Evolutionary conservation across 2,329 filamentous ascomycete genomes (phyloP), one percentile per base, ranked within the genome.

Genomic region (Colletotrichum plurivorum): DNA sequence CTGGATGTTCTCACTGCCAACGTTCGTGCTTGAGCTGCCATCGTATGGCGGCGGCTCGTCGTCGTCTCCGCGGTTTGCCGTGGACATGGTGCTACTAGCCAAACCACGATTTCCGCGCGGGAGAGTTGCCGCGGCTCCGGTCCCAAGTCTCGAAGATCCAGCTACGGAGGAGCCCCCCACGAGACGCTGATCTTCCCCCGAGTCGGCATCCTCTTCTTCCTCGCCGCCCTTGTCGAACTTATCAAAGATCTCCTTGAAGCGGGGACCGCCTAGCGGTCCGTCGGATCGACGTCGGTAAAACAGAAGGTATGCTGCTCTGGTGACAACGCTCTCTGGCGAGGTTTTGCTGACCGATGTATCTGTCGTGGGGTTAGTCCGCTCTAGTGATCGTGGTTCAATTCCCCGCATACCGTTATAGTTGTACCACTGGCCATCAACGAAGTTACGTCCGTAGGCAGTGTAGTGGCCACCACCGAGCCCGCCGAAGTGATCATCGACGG

Each of bases 391-490:
- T 22, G 9, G 31, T 13, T 36, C 12, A 3, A 20, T n/a, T 31
- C 10, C 12, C 22, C 41, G 81, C 91, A 81, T 85, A 96, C 95
- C 95, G 79, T 99, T 98, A 80, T 97, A 98, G 74, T 97, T 93
- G 79, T 98, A 98, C 96, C 96, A 99, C 79, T 93, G 86, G 66
- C 88, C 88, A 76, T 97, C 94, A 70, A 93, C 86, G 80, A 97
- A 98, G 79, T 97, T 98, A 83, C 94, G 95, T 46, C 94, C 95
- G 79, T 91, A 95, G 31, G 96, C 96, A 20, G 95, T 98, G 82
- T 99, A 99, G 80, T 99, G 96, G 1, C 96, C 96, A 49, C 96
- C 96, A 69, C 94, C 94, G 45, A 99, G 88, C 36, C 94, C 94
- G 70, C 96, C 96, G 78, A 93, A 97, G 80, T 99, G 96, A 77